Evolutionary conservation across 805 yeast genomes (phyloP).

Genomic region (Starmera amethionina): DNA sequence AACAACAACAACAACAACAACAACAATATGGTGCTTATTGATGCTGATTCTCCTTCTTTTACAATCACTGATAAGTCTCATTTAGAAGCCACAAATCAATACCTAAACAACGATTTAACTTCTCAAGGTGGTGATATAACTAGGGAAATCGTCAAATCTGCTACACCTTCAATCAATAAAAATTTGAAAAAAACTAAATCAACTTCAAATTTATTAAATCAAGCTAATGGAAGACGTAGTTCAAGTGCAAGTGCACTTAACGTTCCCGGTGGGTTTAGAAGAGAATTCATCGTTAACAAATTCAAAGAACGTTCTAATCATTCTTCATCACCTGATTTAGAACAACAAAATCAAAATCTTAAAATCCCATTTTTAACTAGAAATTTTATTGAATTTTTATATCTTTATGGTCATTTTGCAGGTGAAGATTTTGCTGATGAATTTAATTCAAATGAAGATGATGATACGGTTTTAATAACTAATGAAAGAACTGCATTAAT

Average conservation of each 20-base stretch:
- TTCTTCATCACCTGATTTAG: too few species aligned
- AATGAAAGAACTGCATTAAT: conserved; percentile 21
- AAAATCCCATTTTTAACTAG: conserved; percentile 46
- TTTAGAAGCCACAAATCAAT: neutral
- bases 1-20: neutral
- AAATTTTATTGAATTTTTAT: conserved; percentile 68
- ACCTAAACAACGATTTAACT: neutral
- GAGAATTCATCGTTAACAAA: conserved; percentile 48
- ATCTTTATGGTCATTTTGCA: conserved; percentile 79
- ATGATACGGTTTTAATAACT: conserved; percentile 6
- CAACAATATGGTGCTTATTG: conserved; percentile 7
- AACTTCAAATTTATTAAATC: conserved; percentile 8
- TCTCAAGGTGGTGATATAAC: conserved; percentile 1
- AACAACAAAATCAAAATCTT: conserved; percentile 16
- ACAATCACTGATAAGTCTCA: neutral
- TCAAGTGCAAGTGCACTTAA: conserved; percentile 60
- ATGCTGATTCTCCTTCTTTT: conserved; percentile 12
- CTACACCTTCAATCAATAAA: neutral
- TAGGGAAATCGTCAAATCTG: neutral
- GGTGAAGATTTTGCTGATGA: conserved; percentile 65
- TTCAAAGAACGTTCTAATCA: conserved; percentile 11
- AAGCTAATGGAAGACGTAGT: conserved; percentile 35
- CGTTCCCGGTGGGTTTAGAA: conserved; percentile 77
- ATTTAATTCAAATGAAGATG: conserved; percentile 11
- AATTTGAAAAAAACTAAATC: conserved; percentile 11